Evolutionary conservation across 345 rosid genomes (phyloP).

Genomic region (Camelina laxa): DNA sequence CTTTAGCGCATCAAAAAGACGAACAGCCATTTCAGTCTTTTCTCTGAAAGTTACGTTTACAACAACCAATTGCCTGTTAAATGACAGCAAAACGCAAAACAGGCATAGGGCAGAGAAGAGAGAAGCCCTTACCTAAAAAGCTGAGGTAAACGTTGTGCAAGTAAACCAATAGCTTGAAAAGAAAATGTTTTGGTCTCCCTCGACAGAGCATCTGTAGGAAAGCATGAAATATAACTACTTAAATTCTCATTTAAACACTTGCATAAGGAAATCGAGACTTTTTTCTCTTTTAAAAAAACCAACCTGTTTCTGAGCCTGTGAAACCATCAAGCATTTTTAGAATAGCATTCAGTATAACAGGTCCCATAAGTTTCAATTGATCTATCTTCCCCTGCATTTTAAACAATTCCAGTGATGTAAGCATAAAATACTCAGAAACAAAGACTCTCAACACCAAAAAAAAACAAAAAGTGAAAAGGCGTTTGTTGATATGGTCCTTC

Average conservation of each 20-base stretch:
- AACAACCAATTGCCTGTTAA: slow-evolving; percentile 19
- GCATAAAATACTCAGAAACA: slow-evolving; percentile 16
- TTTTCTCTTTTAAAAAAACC: background rate
- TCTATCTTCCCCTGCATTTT: slow-evolving; percentile 74
- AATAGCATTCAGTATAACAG: slow-evolving; percentile 78
- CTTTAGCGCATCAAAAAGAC: slow-evolving; percentile 88
- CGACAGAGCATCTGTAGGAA: slow-evolving; percentile 63
- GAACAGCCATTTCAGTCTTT: slow-evolving; percentile 88
- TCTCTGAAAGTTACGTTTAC: slow-evolving; percentile 55
- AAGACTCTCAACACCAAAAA: background rate
- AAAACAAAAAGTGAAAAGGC: slow-evolving; percentile 6
- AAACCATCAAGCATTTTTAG: slow-evolving; percentile 86
- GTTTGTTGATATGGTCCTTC: slow-evolving; percentile 20
- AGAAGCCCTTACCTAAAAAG: slow-evolving; percentile 75
- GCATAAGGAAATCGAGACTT: background rate
- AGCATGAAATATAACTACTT: slow-evolving; percentile 24
- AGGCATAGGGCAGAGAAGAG: slow-evolving; percentile 27
- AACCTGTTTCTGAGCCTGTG: slow-evolving; percentile 78
- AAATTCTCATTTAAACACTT: slow-evolving; percentile 12
- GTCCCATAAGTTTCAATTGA: slow-evolving; percentile 93
- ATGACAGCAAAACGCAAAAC: slow-evolving; percentile 37
- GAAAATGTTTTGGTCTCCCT: slow-evolving; percentile 79
- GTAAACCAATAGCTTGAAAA: slow-evolving; percentile 92
- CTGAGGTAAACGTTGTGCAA: slow-evolving; percentile 88
- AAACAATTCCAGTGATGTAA: slow-evolving; percentile 31